These are phyloP conservation scores for Thermothielavioides terrestris DNA, from an alignment of 495 filamentous ascomycete genomes.

Conservation along the genomic window DNA sequence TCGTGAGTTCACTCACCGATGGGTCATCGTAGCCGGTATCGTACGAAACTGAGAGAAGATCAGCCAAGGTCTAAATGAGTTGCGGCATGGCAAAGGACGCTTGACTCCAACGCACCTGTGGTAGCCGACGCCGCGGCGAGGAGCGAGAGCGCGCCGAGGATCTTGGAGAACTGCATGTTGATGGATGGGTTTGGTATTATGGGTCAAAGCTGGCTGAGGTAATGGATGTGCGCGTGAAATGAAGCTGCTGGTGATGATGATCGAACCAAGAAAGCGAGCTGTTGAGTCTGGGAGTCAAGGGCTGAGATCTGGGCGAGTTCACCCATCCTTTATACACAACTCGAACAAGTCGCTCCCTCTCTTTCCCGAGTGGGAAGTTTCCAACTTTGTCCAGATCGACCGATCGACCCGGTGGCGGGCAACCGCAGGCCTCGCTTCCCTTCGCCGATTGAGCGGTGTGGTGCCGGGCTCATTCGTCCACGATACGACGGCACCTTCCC, in stretches of 20 bases:
- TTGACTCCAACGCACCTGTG: conserved; percentile 18
- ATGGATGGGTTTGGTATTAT: neutral
- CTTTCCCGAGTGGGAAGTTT: too few species aligned
- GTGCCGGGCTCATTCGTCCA: too few species aligned
- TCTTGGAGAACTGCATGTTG: conserved; percentile 47
- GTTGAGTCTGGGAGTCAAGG: neutral
- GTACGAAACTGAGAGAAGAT: conserved; percentile 39
- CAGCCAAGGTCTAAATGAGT: conserved; percentile 2
- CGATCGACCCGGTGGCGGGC: too few species aligned
- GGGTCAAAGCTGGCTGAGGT: neutral
- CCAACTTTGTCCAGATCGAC: too few species aligned
- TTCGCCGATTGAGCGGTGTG: too few species aligned
- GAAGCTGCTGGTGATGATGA: conserved; percentile 2
- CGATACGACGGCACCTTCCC: neutral
- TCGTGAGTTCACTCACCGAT: too few species aligned
- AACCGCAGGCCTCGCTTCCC: too few species aligned
- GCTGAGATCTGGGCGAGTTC: neutral
- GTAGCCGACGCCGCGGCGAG: conserved; percentile 29
- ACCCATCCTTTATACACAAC: neutral
- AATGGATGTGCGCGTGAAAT: neutral
- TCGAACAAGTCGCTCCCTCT: too few species aligned
- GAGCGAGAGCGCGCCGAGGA: conserved; percentile 30
- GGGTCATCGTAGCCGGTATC: conserved; percentile 50
- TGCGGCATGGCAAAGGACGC: neutral
- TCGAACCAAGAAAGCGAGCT: neutral